Base-by-base conservation (phyloP, 2,329 filamentous ascomycete genomes). In the Sphaceloma murrayae region DNA sequence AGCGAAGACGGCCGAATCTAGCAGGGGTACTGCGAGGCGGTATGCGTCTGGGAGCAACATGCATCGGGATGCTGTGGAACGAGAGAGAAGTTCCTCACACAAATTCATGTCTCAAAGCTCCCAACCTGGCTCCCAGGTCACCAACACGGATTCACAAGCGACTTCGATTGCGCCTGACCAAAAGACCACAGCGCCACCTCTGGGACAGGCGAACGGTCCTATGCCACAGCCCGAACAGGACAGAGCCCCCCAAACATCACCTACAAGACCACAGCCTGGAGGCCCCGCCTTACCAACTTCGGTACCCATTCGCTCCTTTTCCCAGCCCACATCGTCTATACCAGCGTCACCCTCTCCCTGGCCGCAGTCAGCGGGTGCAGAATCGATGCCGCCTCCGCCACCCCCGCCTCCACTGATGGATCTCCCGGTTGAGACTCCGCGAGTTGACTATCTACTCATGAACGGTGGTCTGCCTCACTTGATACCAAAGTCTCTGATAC, bases 361-460 rank as follows among this genome's bases (percentile, higher is more conserved):
- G 58, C 55, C 10, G 55, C 56, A 30, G 3, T 66, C 65, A 2
- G 67, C 68, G 17, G 38, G 43, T 2, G 30, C 46, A 2, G 36
- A 33, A 17, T 30, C 46, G 1, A 74, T 71, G 43, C 64, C 74
- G 27, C 68, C 68, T 11, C 77, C 85, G 1, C 85, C 85, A 0
- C 86, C 87, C 0, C 87, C 83, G 2, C 82, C 85, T 1, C 79
- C 82, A 1, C 75, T 86, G 6, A 74, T 78, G 52, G 67, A 79
- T 42, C 52, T 73, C 30, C 70, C 75, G 26, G 70, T 80, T 32
- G 78, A 86, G 30, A 73, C 80, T 9, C 89, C 89, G 1, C 77
- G 85, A 49, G 87, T 96, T 13, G 89, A 96, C 59, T 96, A 96
- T 59, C 70, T 96, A 13, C 72, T 95, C 45, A 85, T 91, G 55